Percentiles rank a stretch among this genome's conserved stretches.
These are phyloP conservation scores for Albophoma yamanashiensis DNA, from an alignment of 2,329 filamentous ascomycete species.

Conservation along the genomic window DNA sequence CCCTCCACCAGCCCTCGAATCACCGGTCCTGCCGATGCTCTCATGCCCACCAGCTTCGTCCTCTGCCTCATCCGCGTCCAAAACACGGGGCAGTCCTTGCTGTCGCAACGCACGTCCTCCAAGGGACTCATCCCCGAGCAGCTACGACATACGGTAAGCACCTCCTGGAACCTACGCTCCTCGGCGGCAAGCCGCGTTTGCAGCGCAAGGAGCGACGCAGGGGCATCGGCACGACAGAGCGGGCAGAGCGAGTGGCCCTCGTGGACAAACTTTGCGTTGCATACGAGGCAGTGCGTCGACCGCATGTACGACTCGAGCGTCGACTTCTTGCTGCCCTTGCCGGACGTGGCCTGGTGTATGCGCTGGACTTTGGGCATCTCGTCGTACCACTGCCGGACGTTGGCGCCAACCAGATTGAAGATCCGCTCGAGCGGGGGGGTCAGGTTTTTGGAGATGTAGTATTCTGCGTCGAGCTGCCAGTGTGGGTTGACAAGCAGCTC, in stretches of 20 bases:
- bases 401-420: constrained; percentile 91
- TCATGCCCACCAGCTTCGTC: constrained; percentile 32
- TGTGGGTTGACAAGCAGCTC: constrained; percentile 67
- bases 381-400: constrained; percentile 84
- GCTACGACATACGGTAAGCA: constrained; percentile 65
- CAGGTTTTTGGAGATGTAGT: constrained; percentile 93
- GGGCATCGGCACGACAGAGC: constrained; percentile 41
- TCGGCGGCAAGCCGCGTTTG: constrained; percentile 48
- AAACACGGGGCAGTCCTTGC: constrained; percentile 85
- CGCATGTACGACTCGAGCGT: constrained; percentile 95
- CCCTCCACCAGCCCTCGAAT: constrained; percentile 19
- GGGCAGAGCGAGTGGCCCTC: constrained; percentile 40
- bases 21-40: constrained; percentile 17
- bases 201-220: constrained; percentile 53
- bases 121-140: constrained; percentile 64
- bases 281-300: constrained; percentile 68
- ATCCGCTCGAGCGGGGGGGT: constrained; percentile 93
- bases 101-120: constrained; percentile 80
- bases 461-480: constrained; percentile 79
- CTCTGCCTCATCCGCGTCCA: constrained; percentile 63
- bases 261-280: constrained; percentile 26
- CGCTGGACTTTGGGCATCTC: constrained; percentile 90
- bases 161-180: constrained; percentile 52
- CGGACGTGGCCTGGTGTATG: constrained; percentile 33
- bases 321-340: constrained; percentile 36